Conservation (phyloP, 1,284 basidiomycete species). For the Leccinum olivaceoglutinosum region DNA sequence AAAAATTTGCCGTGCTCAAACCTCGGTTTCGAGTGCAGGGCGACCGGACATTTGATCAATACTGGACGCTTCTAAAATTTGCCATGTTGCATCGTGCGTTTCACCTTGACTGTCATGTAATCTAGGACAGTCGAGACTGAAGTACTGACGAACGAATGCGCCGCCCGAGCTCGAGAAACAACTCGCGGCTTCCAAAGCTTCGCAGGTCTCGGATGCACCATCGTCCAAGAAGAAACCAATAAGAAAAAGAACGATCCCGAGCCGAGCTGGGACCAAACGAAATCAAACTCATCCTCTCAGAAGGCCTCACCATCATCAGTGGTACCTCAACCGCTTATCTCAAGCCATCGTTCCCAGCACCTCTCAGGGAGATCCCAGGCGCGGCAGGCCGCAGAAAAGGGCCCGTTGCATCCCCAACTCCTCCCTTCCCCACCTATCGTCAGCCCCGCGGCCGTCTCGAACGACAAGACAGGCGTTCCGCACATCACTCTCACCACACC, state of each 20-base stretch:
- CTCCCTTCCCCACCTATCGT: constrained; percentile 5
- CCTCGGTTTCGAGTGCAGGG: too few relatives aligned
- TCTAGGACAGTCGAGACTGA: too few relatives aligned
- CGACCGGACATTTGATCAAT: too few relatives aligned
- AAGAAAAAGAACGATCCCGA: too few relatives aligned
- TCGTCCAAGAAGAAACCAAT: too few relatives aligned
- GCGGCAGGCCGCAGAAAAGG: constrained; percentile 7
- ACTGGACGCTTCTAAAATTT: too few relatives aligned
- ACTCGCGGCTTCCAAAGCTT: too few relatives aligned
- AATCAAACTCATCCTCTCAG: constrained; percentile 77
- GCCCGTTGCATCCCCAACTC: constrained; percentile 20
- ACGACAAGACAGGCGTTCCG: constrained; percentile 6
- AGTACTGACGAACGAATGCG: too few relatives aligned
- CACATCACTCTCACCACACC: constrained; percentile 84
- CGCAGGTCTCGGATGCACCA: too few relatives aligned
- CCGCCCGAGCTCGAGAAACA: constrained; percentile 1
- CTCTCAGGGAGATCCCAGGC: constrained; percentile 19
- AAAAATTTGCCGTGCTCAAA: constrained; percentile 18
- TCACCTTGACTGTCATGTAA: too few relatives aligned
- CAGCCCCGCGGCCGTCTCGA: background rate
- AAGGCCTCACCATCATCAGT: constrained; percentile 71
- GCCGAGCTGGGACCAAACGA: constrained; percentile 26
- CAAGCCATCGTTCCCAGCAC: constrained; percentile 44
- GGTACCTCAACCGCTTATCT: constrained; percentile 44
- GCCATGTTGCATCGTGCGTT: too few relatives aligned